Percentiles rank a stretch among this genome's conserved stretches.
phyloP scores from a whole-genome alignment of 257 asterid species.

The Handroanthus guayacan region DNA sequence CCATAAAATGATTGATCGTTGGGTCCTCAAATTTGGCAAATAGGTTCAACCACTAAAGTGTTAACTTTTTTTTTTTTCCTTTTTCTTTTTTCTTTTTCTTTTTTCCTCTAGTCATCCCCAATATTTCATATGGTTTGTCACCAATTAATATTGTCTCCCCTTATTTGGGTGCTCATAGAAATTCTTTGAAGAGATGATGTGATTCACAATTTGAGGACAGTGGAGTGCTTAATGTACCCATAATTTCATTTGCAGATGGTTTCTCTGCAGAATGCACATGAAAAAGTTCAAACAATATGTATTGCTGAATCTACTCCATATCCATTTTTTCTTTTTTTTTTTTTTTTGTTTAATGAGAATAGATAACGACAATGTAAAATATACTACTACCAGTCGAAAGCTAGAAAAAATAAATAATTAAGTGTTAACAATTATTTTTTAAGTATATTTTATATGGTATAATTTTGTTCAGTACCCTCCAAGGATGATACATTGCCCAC shows the following conservation, averaged over 20 bases:
- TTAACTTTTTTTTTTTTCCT: neutral
- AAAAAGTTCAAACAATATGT: neutral
- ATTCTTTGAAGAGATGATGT: slow-evolving; percentile 10
- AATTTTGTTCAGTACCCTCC: too few relatives aligned
- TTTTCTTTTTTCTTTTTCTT: too few relatives aligned
- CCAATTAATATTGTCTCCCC: slow-evolving; percentile 33
- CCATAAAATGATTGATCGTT: neutral
- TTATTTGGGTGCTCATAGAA: slow-evolving; percentile 1
- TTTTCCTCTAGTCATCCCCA: neutral
- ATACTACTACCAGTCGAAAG: too few relatives aligned
- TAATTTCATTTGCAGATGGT: neutral
- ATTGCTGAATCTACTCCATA: neutral
- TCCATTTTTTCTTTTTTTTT: too few relatives aligned
- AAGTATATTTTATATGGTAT: too few relatives aligned
- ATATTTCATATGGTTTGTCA: slow-evolving; percentile 11
- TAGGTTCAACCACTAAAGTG: too few relatives aligned
- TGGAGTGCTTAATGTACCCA: slow-evolving; percentile 49
- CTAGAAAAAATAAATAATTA: too few relatives aligned
- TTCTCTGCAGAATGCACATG: neutral
- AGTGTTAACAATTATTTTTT: neutral
- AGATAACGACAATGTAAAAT: neutral
- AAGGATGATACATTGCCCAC: neutral
- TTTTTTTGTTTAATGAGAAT: neutral
- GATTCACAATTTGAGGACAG: slow-evolving; percentile 33
- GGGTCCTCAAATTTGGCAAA: neutral